Evolutionary conservation across 371 early-diverging fungal genomes (phyloP), one percentile per base, ranked within the genome.

Genomic region (Entomophthora muscae): DNA sequence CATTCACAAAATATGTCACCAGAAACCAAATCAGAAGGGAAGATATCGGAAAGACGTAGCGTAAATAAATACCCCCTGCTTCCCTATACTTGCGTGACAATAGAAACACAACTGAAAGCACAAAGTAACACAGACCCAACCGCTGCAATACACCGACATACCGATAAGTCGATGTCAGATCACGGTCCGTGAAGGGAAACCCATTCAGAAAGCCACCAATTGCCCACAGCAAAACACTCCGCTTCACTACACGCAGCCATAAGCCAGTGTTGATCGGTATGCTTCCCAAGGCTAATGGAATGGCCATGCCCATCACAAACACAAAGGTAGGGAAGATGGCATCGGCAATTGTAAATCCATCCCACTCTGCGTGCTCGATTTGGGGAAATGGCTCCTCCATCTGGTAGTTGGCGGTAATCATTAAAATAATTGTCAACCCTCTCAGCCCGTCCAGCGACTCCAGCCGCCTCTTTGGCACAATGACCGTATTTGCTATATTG

Each of bases 391-490:
- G 66, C 26, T 59, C 64, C 0, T 66, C 69, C 22, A 66, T 66
- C 64, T 76, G 77, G n/a, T 69, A 70, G 61, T 78, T 78, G 28
- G 69, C 75, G 28, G 73, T 67, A 29, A 78, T 75, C 79, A 78
- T 78, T 33, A 67, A 31, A 21, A 73, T 42, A 59, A 76, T 70
- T 29, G 72, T 71, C 10, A 75, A 57, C 7, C 79, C 79, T 29
- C 79, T 70, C 29, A 73, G 52, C 28, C 72, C 53, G 63, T 78
- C 79, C 53, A 78, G 56, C 0, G 73, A 74, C 26, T 68, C 52
- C 27, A 78, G 65, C 53, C 78, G 76, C 13, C 7, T 26, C n/a
- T n/a, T n/a, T n/a, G n/a, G n/a, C n/a, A n/a, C n/a, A n/a, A n/a
- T n/a, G n/a, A n/a, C n/a, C n/a, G n/a, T n/a, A n/a, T n/a, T n/a